Evolutionary conservation across 129 eudicot species (phyloP).

Genomic region (Kitagawia praeruptora): DNA sequence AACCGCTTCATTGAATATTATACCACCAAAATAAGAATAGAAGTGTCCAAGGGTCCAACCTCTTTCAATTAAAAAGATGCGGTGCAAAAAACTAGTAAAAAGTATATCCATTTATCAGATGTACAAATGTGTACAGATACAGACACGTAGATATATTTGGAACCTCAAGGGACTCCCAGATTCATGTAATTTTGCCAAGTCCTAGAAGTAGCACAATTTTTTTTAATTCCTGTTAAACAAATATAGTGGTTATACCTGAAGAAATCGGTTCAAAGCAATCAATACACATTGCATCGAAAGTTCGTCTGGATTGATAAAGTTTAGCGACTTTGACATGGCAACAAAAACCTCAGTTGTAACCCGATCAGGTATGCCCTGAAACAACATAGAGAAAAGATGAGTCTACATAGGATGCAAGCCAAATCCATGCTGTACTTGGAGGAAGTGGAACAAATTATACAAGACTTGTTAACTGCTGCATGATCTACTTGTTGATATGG

Average conservation of each 20-base stretch:
- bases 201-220: not conserved
- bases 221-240: not conserved
- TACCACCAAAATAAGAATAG: not conserved
- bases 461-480: not conserved
- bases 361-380: constrained; percentile 91
- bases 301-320: constrained; percentile 95
- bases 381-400: constrained; percentile 4
- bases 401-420: not conserved
- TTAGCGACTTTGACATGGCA: constrained; percentile 99
- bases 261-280: constrained; percentile 94
- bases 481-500: not conserved
- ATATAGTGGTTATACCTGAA: constrained; percentile 48
- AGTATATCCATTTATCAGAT: not conserved
- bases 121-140: not conserved
- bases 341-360: constrained; percentile 93
- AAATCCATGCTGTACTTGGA: not conserved
- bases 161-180: too few relatives aligned
- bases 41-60: not conserved
- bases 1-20: not conserved
- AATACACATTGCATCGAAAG: constrained; percentile 98
- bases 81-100: not conserved
- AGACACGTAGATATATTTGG: too few relatives aligned
- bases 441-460: not conserved
- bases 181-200: too few relatives aligned
- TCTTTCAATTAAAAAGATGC: not conserved